These are phyloP conservation scores for Blastomyces parvus DNA, from an alignment of 2,329 filamentous ascomycete species.

Conservation along the genomic window DNA sequence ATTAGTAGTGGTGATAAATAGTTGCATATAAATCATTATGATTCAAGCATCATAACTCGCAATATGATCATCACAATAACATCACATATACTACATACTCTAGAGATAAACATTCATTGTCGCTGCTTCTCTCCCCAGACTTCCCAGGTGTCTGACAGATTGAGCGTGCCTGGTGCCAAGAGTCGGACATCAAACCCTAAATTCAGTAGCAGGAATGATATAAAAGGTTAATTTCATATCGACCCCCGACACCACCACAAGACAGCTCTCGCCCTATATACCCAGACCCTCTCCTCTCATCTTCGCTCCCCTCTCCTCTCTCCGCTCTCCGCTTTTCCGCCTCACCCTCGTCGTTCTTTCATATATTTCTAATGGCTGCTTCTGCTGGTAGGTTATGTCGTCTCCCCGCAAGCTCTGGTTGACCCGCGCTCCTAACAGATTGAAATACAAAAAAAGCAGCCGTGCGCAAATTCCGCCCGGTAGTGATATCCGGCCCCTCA, in stretches of 20 bases:
- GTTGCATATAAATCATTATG: neutral
- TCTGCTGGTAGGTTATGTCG: neutral
- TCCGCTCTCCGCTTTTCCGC: neutral
- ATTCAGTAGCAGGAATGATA: neutral
- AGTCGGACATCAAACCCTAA: neutral
- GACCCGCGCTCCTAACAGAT: too few relatives aligned
- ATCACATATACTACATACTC: too few relatives aligned
- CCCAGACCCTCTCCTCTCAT: neutral
- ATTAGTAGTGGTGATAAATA: neutral
- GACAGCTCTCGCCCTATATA: neutral
- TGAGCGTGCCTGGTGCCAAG: neutral
- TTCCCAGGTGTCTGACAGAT: neutral
- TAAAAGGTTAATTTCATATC: neutral
- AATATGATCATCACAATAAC: neutral
- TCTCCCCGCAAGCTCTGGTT: neutral
- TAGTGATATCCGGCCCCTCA: slow-evolving; percentile 35
- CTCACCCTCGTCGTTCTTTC: neutral
- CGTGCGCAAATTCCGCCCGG: slow-evolving; percentile 29
- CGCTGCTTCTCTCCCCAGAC: neutral
- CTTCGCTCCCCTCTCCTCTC: neutral
- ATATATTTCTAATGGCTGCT: neutral
- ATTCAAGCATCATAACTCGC: neutral
- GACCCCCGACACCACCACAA: too few relatives aligned
- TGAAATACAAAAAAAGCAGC: neutral
- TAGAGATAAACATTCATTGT: too few relatives aligned